phyloP scores from a whole-genome alignment of 768 basidiomycete genomes.

The Tricholoma furcatifolium region DNA sequence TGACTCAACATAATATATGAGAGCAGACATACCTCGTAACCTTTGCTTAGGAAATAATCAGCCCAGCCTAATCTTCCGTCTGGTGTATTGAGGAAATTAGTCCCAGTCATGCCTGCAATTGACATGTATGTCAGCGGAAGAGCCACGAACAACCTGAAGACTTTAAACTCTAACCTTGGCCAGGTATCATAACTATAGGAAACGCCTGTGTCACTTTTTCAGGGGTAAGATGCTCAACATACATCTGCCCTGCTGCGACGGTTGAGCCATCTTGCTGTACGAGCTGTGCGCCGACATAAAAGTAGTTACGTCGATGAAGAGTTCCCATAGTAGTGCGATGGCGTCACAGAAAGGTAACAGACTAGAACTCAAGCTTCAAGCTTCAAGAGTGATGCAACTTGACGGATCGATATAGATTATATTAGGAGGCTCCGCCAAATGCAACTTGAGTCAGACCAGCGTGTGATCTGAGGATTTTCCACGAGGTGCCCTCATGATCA shows the following conservation, averaged over 20 bases:
- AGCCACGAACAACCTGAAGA: neutral
- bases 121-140: neutral
- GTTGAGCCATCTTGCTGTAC: conserved; percentile 28
- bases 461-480: too few relatives aligned
- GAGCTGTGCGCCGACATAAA: conserved; percentile 48
- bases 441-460: too few relatives aligned
- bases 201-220: conserved; percentile 31
- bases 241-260: conserved; percentile 45
- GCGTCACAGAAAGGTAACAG: neutral
- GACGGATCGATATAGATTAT: too few relatives aligned
- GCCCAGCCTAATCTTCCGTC: conserved; percentile 53
- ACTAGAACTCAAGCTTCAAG: neutral
- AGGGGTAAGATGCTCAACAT: conserved; percentile 49
- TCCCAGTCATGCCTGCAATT: conserved; percentile 44
- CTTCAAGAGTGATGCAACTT: too few relatives aligned
- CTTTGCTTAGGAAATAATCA: conserved; percentile 47
- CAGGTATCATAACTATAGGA: conserved; percentile 48
- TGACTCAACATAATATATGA: conserved; percentile 19
- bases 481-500: too few relatives aligned
- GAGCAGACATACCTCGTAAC: conserved; percentile 41
- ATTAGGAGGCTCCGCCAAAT: too few relatives aligned
- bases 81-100: conserved; percentile 50
- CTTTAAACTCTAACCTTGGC: conserved; percentile 28
- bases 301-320: conserved; percentile 44
- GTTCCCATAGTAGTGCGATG: conserved; percentile 21